Percentiles rank a stretch among this genome's conserved stretches.
phyloP scores from a whole-genome alignment of 2,329 filamentous ascomycete genomes.

The Fusarium mundagurra region DNA sequence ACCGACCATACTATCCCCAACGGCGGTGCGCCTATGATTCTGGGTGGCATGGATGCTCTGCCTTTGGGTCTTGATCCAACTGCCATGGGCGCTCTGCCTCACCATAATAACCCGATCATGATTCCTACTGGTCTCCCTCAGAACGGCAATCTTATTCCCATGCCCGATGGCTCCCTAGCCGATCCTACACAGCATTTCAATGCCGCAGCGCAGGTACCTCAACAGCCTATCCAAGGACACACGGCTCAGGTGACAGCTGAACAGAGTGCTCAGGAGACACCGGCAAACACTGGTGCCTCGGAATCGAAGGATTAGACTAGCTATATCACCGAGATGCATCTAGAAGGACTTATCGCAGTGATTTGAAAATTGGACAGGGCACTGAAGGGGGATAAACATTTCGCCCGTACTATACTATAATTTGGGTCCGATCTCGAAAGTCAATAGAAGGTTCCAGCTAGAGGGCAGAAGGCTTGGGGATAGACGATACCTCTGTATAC shows the following conservation, averaged over 20 bases:
- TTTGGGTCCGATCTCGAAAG: constrained; percentile 8
- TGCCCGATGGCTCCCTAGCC: constrained; percentile 24
- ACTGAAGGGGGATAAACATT: not conserved
- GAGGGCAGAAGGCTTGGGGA: constrained; percentile 10
- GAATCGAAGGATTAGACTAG: constrained; percentile 1
- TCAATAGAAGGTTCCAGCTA: constrained; percentile 2
- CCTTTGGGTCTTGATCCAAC: constrained; percentile 40
- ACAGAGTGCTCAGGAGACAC: constrained; percentile 18
- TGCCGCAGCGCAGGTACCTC: not conserved
- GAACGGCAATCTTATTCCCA: constrained; percentile 24
- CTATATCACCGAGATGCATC: not conserved
- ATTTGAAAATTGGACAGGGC: constrained; percentile 4
- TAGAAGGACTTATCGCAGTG: not conserved
- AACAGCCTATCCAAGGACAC: constrained; percentile 14
- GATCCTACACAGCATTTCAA: constrained; percentile 27
- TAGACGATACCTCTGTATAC: constrained; percentile 43
- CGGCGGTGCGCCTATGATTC: constrained; percentile 36
- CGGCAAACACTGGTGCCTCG: constrained; percentile 6
- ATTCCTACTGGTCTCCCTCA: constrained; percentile 30
- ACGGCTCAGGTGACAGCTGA: constrained; percentile 8
- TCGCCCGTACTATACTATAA: not conserved
- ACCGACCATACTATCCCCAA: constrained; percentile 41
- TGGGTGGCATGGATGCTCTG: constrained; percentile 37
- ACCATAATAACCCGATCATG: constrained; percentile 39
- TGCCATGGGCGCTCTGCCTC: constrained; percentile 38